phyloP scores from a whole-genome alignment of 2,329 filamentous ascomycete species.

The Eutypa lata region DNA sequence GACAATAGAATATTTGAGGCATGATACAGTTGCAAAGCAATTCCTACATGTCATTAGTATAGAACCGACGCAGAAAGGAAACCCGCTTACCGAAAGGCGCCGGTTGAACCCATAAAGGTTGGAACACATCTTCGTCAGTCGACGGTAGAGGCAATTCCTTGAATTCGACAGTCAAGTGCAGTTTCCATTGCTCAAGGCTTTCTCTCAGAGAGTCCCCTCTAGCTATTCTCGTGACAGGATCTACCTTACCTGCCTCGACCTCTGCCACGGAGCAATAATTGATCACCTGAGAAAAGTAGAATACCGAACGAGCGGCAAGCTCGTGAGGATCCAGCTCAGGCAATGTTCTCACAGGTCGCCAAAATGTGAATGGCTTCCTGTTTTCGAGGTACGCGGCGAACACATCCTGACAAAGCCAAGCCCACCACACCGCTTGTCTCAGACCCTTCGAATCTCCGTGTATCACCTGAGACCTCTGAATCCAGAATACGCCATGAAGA shows the following conservation, averaged over 20 bases:
- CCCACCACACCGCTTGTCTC: slow-evolving; percentile 61
- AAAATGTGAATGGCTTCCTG: slow-evolving; percentile 55
- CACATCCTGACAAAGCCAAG: slow-evolving; percentile 63
- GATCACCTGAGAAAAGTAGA: slow-evolving; percentile 53
- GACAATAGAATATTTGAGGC: neutral
- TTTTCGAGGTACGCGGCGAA: slow-evolving; percentile 62
- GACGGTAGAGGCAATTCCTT: slow-evolving; percentile 33
- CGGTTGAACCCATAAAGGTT: slow-evolving; percentile 50
- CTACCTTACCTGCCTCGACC: slow-evolving; percentile 3
- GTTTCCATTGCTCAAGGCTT: slow-evolving; percentile 30
- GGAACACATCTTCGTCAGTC: slow-evolving; percentile 30
- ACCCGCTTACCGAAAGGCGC: slow-evolving; percentile 44
- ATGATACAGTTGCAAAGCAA: slow-evolving; percentile 45
- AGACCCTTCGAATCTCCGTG: slow-evolving; percentile 57
- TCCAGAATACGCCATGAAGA: slow-evolving; percentile 64
- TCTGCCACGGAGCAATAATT: slow-evolving; percentile 52
- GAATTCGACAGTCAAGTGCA: slow-evolving; percentile 35
- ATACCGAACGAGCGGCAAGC: slow-evolving; percentile 50
- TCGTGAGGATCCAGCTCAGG: slow-evolving; percentile 49
- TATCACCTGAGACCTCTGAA: slow-evolving; percentile 59
- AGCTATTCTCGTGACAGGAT: slow-evolving; percentile 10
- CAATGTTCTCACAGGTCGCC: slow-evolving; percentile 49
- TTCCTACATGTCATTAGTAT: slow-evolving; percentile 46
- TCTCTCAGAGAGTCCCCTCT: slow-evolving; percentile 14
- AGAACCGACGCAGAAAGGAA: slow-evolving; percentile 50